Conservation (phyloP, 2,329 filamentous ascomycete species). For the Beauveria caledonica region DNA sequence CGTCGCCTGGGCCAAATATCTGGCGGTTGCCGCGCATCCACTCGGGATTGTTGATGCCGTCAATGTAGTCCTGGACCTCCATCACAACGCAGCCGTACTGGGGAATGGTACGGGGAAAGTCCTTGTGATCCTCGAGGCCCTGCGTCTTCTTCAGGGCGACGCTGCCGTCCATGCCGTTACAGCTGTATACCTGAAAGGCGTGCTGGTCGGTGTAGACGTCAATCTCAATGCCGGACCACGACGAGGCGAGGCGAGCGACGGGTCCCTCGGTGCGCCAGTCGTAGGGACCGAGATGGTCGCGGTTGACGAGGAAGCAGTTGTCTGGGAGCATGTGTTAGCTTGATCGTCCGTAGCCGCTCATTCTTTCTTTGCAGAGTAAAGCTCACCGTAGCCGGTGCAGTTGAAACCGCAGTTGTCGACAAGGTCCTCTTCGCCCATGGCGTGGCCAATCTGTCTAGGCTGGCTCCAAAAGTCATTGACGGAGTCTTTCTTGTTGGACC, state of each 20-base stretch:
- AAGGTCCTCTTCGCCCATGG: conserved; percentile 54
- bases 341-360: too few species aligned
- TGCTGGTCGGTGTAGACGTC: conserved; percentile 79
- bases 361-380: not conserved
- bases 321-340: conserved; percentile 30
- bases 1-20: conserved; percentile 50
- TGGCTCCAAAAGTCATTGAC: conserved; percentile 77
- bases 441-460: conserved; percentile 70
- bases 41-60: conserved; percentile 83
- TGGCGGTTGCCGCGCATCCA: conserved; percentile 64
- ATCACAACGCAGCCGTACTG: conserved; percentile 82
- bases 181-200: conserved; percentile 83
- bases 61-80: conserved; percentile 91
- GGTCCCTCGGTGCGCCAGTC: conserved; percentile 56
- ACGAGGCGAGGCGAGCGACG: conserved; percentile 59
- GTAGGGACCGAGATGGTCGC: conserved; percentile 45
- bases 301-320: conserved; percentile 63
- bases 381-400: conserved; percentile 76
- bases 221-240: conserved; percentile 74
- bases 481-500: conserved; percentile 56
- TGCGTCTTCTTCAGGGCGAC: conserved; percentile 63
- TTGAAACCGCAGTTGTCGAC: conserved; percentile 67
- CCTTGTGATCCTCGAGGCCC: conserved; percentile 46
- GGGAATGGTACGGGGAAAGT: conserved; percentile 54
- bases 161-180: conserved; percentile 65